Conservation (phyloP, 2,329 filamentous ascomycete genomes). For the Pestalotiopsis sp. region DNA sequence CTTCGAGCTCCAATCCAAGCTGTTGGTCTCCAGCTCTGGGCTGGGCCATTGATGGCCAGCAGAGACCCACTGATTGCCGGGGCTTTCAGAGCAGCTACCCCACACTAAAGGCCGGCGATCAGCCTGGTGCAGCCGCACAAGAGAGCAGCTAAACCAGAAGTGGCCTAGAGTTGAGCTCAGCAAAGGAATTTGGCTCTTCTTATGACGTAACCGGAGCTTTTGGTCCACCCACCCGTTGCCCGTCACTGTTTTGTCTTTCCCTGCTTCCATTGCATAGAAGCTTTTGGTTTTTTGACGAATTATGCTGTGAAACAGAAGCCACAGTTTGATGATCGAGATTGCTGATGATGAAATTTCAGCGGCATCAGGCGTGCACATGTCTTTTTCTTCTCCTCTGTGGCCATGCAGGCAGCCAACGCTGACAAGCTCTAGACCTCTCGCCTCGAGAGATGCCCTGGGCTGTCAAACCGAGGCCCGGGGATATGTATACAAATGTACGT, state of each 20-base stretch:
- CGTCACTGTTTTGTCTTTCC: neutral
- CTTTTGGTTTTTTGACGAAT: constrained; percentile 5
- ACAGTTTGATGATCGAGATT: constrained; percentile 23
- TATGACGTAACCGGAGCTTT: constrained; percentile 34
- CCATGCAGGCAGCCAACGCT: neutral
- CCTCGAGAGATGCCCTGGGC: neutral
- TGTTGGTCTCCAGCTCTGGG: neutral
- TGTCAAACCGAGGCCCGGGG: neutral
- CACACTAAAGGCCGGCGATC: neutral
- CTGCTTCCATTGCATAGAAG: neutral
- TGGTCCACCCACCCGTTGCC: constrained; percentile 22
- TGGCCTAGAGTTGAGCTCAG: neutral
- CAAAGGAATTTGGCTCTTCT: neutral
- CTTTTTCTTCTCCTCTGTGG: neutral
- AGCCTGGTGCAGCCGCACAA: neutral
- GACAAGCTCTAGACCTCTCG: neutral
- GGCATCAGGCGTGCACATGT: constrained; percentile 13
- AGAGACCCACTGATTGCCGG: neutral
- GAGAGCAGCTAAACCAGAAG: neutral
- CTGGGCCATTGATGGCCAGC: neutral
- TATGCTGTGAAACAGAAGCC: constrained; percentile 8
- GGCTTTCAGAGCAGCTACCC: neutral
- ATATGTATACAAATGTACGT: neutral
- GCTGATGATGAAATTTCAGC: constrained; percentile 13
- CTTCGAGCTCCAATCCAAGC: neutral